A percentile compares a stretch with the other conserved stretches of the same genome.
These are phyloP conservation scores for Termitomyces sp. DNA, from an alignment of 768 basidiomycete genomes.

Conservation along the genomic window DNA sequence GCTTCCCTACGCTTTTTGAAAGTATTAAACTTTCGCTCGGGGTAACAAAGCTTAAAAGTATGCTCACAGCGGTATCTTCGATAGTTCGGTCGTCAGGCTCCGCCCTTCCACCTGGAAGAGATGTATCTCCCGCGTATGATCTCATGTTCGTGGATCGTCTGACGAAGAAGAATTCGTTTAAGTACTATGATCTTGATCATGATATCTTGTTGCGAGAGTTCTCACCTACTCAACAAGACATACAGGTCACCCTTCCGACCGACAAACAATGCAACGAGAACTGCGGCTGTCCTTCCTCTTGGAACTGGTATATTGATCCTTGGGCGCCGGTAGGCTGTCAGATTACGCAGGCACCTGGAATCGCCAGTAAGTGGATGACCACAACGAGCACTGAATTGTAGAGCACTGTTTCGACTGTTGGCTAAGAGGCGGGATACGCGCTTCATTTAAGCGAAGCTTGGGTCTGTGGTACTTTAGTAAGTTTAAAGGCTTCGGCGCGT, in stretches of 20 bases:
- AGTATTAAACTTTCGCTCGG: not conserved
- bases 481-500: slow-evolving; percentile 28
- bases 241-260: slow-evolving; percentile 83
- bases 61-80: slow-evolving; percentile 79
- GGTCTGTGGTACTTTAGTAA: slow-evolving; percentile 51
- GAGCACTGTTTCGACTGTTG: slow-evolving; percentile 46
- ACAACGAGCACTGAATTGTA: not conserved
- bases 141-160: slow-evolving; percentile 75
- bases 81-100: slow-evolving; percentile 65
- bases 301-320: slow-evolving; percentile 46
- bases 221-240: slow-evolving; percentile 80
- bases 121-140: slow-evolving; percentile 85
- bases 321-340: slow-evolving; percentile 47
- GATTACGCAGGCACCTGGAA: slow-evolving; percentile 55
- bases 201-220: not conserved
- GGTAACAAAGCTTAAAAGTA: not conserved
- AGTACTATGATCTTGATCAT: not conserved
- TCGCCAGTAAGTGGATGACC: not conserved
- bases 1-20: slow-evolving; percentile 73
- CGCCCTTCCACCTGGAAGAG: slow-evolving; percentile 82
- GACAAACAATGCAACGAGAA: slow-evolving; percentile 82
- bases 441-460: slow-evolving; percentile 35
- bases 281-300: slow-evolving; percentile 64
- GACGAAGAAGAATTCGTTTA: not conserved
- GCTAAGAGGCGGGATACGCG: slow-evolving; percentile 47